phyloP scores from a whole-genome alignment of 345 rosid genomes.

The Populus nigra region DNA sequence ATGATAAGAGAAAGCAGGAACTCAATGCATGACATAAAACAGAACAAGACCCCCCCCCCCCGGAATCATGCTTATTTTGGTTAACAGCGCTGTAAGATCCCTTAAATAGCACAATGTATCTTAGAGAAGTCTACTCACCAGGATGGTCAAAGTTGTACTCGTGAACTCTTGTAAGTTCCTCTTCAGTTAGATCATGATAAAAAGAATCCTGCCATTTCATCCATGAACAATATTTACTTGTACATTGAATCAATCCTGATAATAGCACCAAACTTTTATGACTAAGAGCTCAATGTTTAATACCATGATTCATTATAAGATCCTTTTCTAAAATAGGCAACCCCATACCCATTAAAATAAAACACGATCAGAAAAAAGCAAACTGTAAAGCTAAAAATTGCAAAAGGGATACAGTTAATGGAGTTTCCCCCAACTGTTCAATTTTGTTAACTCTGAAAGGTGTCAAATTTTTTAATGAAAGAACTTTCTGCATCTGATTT shows the following conservation, averaged over 20 bases:
- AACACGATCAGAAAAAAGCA: too few relatives aligned
- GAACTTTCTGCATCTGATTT: background rate
- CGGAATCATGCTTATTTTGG: background rate
- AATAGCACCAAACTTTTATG: background rate
- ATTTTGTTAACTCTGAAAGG: background rate
- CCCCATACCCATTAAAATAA: too few relatives aligned
- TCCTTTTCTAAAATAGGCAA: too few relatives aligned
- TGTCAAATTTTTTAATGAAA: background rate
- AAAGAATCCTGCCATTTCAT: slow-evolving; percentile 90
- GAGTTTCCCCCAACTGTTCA: too few relatives aligned
- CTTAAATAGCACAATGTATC: slow-evolving; percentile 1
- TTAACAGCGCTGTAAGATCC: background rate
- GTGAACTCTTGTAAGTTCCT: slow-evolving; percentile 79
- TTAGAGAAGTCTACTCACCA: slow-evolving; percentile 57
- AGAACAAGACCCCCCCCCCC: too few relatives aligned
- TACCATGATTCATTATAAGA: too few relatives aligned
- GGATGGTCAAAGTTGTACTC: slow-evolving; percentile 99
- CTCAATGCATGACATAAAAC: background rate
- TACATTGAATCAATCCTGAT: background rate
- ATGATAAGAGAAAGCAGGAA: background rate
- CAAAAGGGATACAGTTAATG: too few relatives aligned
- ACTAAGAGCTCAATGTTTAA: too few relatives aligned
- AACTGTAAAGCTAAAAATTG: too few relatives aligned
- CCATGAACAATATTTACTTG: slow-evolving; percentile 17
- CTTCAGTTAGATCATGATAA: slow-evolving; percentile 84